phyloP scores from a whole-genome alignment of 768 basidiomycete species.

The Gymnopilus dilepis region DNA sequence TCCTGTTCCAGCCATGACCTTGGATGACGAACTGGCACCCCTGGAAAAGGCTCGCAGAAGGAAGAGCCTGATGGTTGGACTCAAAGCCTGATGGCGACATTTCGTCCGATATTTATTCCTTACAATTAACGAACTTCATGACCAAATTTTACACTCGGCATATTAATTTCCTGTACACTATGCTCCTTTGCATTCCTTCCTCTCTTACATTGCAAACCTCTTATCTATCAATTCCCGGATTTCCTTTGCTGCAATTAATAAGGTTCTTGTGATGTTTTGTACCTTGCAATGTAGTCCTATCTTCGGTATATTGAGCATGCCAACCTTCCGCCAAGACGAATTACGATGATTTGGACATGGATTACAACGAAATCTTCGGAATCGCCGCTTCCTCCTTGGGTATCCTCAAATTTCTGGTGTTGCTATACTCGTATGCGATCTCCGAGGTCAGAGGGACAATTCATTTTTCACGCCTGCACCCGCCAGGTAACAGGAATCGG shows the following conservation, averaged over 20 bases:
- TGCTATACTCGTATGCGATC: neutral
- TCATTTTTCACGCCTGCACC: constrained; percentile 46
- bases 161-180: constrained; percentile 8
- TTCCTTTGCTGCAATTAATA: neutral
- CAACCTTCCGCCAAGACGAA: too few species aligned
- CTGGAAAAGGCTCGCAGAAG: constrained; percentile 70
- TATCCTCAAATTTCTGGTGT: neutral
- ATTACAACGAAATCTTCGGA: too few species aligned
- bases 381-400: neutral
- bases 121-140: constrained; percentile 25
- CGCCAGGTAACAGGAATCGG: constrained; percentile 59
- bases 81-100: constrained; percentile 28
- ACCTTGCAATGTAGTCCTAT: constrained; percentile 1
- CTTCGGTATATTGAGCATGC: too few species aligned
- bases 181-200: constrained; percentile 3
- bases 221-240: neutral
- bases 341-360: too few species aligned
- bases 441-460: too few species aligned
- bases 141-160: constrained; percentile 5
- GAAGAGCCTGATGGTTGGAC: constrained; percentile 40
- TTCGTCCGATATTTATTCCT: neutral
- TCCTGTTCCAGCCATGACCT: constrained; percentile 39
- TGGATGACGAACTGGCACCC: constrained; percentile 66
- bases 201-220: constrained; percentile 3
- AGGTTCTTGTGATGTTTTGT: constrained; percentile 10